Evolutionary conservation across 1,284 basidiomycete genomes (phyloP).

Genomic region (Pseudozyma sp.): DNA sequence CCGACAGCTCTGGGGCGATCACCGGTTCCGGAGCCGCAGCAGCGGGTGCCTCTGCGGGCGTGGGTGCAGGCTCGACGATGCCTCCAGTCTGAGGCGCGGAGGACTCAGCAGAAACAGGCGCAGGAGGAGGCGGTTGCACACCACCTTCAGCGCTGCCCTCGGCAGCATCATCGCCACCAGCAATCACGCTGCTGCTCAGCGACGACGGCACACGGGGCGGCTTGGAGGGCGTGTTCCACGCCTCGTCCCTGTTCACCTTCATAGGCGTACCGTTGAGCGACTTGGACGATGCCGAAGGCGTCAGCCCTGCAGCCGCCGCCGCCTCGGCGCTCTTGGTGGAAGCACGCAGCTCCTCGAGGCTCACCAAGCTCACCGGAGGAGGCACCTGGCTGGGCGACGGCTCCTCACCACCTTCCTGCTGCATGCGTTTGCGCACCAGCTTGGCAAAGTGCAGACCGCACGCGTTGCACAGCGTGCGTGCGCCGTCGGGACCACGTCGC

Average conservation of each 20-base stretch:
- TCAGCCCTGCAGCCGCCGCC: constrained; percentile 26
- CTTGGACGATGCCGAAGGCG: constrained; percentile 19
- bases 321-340: constrained; percentile 53
- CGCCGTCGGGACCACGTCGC: constrained; percentile 65
- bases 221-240: constrained; percentile 43
- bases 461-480: constrained; percentile 67
- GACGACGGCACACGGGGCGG: constrained; percentile 28
- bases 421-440: constrained; percentile 54
- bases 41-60: constrained; percentile 1
- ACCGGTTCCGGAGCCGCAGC: constrained; percentile 6
- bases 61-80: constrained; percentile 28
- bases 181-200: constrained; percentile 22
- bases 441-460: constrained; percentile 63
- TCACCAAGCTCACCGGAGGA: constrained; percentile 46
- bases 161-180: constrained; percentile 6
- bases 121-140: constrained; percentile 6
- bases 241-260: constrained; percentile 19
- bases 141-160: constrained; percentile 3
- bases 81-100: constrained; percentile 9
- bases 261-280: constrained; percentile 41
- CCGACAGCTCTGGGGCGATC: constrained; percentile 20
- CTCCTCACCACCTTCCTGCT: constrained; percentile 49
- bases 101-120: background rate
- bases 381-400: constrained; percentile 27
- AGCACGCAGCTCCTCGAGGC: constrained; percentile 58